phyloP scores from a whole-genome alignment of 257 asterid genomes.

The Eustoma russellianum region DNA sequence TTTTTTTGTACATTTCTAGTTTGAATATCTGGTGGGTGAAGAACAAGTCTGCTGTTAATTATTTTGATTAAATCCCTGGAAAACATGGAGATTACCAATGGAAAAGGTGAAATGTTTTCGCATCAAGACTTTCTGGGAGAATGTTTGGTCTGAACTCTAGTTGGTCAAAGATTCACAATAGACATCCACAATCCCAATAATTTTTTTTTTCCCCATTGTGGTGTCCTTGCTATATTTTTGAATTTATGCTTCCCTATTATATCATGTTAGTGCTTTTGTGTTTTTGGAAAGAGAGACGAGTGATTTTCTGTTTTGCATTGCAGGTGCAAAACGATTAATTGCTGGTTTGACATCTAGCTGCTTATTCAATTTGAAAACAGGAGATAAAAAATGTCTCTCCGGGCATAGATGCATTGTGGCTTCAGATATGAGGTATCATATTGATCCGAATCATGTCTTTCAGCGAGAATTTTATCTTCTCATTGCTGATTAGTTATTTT shows the following conservation, averaged over 20 bases:
- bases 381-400: constrained; percentile 19
- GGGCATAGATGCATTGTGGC: constrained; percentile 26
- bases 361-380: background rate
- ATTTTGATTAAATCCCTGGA: too few relatives aligned
- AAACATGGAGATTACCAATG: too few relatives aligned
- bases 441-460: background rate
- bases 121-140: too few relatives aligned
- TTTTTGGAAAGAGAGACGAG: background rate
- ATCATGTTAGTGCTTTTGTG: background rate
- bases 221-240: background rate
- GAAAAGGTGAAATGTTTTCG: too few relatives aligned
- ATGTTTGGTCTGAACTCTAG: too few relatives aligned
- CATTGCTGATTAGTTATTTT: background rate
- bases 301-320: background rate
- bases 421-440: constrained; percentile 54
- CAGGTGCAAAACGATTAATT: constrained; percentile 4
- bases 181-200: background rate
- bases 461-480: background rate
- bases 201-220: too few relatives aligned
- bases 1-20: too few relatives aligned
- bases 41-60: too few relatives aligned
- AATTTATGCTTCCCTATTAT: background rate
- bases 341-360: background rate
- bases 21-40: too few relatives aligned
- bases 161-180: too few relatives aligned